Evolutionary conservation across 345 rosid genomes (phyloP).

Genomic region (Trapa incisa): DNA sequence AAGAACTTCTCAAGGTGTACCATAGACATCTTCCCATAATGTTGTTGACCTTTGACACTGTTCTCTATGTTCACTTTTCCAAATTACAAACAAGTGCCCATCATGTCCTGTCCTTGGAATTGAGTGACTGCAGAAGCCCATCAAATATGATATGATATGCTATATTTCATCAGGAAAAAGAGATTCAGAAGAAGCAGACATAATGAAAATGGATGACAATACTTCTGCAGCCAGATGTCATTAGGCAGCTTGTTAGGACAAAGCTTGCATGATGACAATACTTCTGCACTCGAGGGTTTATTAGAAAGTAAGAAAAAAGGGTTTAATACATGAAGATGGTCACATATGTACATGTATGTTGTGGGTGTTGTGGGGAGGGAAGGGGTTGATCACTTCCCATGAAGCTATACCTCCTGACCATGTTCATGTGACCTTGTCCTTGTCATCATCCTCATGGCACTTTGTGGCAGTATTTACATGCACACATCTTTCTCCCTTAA

Average conservation of each 20-base stretch:
- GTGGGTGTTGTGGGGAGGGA: slow-evolving; percentile 21
- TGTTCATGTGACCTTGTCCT: slow-evolving; percentile 51
- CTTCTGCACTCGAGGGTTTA: neutral
- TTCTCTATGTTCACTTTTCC: neutral
- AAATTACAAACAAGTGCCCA: too few relatives aligned
- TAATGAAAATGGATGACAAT: too few relatives aligned
- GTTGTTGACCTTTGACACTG: neutral
- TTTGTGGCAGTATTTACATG: neutral
- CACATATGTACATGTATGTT: neutral
- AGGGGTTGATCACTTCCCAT: slow-evolving; percentile 12
- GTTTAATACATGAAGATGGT: too few relatives aligned
- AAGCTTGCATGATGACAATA: too few relatives aligned
- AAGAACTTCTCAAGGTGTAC: neutral
- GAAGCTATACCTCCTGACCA: slow-evolving; percentile 29
- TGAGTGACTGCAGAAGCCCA: too few relatives aligned
- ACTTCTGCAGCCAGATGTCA: too few relatives aligned
- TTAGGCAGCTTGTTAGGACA: too few relatives aligned
- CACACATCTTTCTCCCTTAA: too few relatives aligned
- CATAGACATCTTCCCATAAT: neutral
- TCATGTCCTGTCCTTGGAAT: too few relatives aligned
- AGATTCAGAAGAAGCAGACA: too few relatives aligned
- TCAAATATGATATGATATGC: too few relatives aligned
- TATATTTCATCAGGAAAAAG: too few relatives aligned
- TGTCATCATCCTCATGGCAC: slow-evolving; percentile 22
- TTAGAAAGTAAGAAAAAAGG: slow-evolving; percentile 1